Percentiles rank a stretch among this genome's conserved stretches.
Evolutionary conservation across 345 rosid species (phyloP).

Genomic region (Salix purpurea): DNA sequence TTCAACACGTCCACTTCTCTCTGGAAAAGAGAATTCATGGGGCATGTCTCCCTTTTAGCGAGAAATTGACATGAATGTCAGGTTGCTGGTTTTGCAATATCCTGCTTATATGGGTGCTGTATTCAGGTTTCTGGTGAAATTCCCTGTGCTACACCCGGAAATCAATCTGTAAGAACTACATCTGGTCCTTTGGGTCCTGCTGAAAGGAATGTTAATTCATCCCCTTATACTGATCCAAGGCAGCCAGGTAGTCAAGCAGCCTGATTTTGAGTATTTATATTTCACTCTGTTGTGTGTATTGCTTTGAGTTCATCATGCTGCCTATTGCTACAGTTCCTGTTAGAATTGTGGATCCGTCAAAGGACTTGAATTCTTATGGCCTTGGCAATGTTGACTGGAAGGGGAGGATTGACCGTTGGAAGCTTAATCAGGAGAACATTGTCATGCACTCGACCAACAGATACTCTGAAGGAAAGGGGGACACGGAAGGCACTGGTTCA

Average conservation of each 20-base stretch:
- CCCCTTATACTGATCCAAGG: constrained; percentile 92
- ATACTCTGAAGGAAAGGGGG: constrained; percentile 83
- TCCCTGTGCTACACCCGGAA: constrained; percentile 77
- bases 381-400: constrained; percentile 98
- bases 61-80: not conserved
- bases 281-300: constrained; percentile 3
- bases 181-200: constrained; percentile 96
- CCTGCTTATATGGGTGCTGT: constrained; percentile 3
- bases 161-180: constrained; percentile 89
- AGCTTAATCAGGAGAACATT: constrained; percentile 93
- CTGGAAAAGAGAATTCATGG: not conserved
- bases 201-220: constrained; percentile 71
- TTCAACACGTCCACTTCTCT: not conserved
- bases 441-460: constrained; percentile 63
- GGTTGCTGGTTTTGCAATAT: not conserved
- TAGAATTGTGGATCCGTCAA: constrained; percentile 96
- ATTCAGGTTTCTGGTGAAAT: constrained; percentile 94
- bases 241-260: constrained; percentile 66
- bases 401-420: constrained; percentile 99
- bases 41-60: not conserved
- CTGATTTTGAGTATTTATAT: constrained; percentile 11
- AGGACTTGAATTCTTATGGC: constrained; percentile 96
- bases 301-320: constrained; percentile 12
- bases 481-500: constrained; percentile 94
- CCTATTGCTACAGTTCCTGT: constrained; percentile 68